These are phyloP conservation scores for Clarireedia homoeocarpa DNA, from an alignment of 2,329 filamentous ascomycete species.

Conservation along the genomic window DNA sequence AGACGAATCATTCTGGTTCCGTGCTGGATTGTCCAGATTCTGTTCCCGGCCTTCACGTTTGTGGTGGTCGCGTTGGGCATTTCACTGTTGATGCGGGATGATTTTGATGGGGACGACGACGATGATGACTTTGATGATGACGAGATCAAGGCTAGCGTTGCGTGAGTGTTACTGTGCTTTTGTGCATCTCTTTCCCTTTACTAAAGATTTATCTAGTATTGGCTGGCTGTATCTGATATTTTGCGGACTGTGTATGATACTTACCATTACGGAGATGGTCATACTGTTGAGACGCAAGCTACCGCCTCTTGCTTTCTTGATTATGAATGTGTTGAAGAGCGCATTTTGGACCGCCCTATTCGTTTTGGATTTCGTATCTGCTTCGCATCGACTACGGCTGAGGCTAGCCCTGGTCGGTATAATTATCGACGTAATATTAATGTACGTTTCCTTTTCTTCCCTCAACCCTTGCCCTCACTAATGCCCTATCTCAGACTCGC, in stretches of 20 bases:
- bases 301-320: slow-evolving; percentile 19
- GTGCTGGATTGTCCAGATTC: slow-evolving; percentile 5
- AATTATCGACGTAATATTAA: slow-evolving; percentile 15
- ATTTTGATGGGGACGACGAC: not conserved
- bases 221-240: not conserved
- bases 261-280: slow-evolving; percentile 23
- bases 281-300: slow-evolving; percentile 19
- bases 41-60: not conserved
- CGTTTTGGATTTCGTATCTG: slow-evolving; percentile 15
- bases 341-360: slow-evolving; percentile 17
- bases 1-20: slow-evolving; percentile 2
- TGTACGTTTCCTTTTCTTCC: slow-evolving; percentile 10
- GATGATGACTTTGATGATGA: not conserved
- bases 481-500: slow-evolving; percentile 11
- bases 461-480: not conserved
- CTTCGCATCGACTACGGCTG: not conserved
- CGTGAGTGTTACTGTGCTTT: not conserved
- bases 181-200: not conserved
- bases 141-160: not conserved
- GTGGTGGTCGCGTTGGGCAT: not conserved
- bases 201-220: not conserved
- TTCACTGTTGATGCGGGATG: not conserved
- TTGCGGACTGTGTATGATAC: slow-evolving; percentile 13
- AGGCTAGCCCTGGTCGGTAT: slow-evolving; percentile 9
- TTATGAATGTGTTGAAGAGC: slow-evolving; percentile 19